phyloP scores from a whole-genome alignment of 2,329 filamentous ascomycete species.

The Pestalotiopsis sp. region DNA sequence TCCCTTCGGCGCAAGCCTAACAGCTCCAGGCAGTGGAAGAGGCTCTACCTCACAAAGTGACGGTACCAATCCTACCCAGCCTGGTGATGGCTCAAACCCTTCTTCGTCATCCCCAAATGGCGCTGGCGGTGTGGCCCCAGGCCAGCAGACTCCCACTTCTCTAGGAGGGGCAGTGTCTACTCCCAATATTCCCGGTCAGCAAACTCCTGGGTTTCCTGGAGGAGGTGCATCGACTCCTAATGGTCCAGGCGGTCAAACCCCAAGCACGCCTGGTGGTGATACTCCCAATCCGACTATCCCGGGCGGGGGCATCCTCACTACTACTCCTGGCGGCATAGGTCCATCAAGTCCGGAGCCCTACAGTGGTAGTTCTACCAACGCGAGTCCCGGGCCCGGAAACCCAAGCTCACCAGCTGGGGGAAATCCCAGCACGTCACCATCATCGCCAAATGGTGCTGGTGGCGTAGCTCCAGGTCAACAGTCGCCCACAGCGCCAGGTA shows the following conservation, averaged over 20 bases:
- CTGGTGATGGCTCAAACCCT: conserved; percentile 5
- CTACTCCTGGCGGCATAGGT: not conserved
- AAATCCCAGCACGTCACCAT: not conserved
- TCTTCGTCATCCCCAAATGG: conserved; percentile 9
- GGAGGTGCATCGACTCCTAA: not conserved
- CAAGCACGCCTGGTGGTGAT: not conserved
- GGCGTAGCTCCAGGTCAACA: conserved; percentile 9
- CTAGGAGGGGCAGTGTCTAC: not conserved
- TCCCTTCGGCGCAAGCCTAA: conserved; percentile 7
- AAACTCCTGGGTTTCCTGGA: not conserved
- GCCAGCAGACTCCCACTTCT: not conserved
- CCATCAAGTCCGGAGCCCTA: not conserved
- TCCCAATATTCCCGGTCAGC: not conserved
- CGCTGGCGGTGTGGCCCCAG: conserved; percentile 2
- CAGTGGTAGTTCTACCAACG: not conserved
- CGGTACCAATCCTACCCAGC: conserved; percentile 4
- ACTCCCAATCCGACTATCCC: not conserved
- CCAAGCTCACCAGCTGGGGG: not conserved
- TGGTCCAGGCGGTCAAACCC: not conserved
- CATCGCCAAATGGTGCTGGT: conserved; percentile 10
- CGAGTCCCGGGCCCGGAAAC: not conserved
- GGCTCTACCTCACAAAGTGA: conserved; percentile 10
- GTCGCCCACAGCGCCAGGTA: not conserved
- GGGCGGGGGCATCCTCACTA: not conserved
- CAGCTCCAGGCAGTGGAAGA: not conserved